Evolutionary conservation across 1,284 basidiomycete genomes (phyloP).

Genomic region (Coniferiporia weirii): DNA sequence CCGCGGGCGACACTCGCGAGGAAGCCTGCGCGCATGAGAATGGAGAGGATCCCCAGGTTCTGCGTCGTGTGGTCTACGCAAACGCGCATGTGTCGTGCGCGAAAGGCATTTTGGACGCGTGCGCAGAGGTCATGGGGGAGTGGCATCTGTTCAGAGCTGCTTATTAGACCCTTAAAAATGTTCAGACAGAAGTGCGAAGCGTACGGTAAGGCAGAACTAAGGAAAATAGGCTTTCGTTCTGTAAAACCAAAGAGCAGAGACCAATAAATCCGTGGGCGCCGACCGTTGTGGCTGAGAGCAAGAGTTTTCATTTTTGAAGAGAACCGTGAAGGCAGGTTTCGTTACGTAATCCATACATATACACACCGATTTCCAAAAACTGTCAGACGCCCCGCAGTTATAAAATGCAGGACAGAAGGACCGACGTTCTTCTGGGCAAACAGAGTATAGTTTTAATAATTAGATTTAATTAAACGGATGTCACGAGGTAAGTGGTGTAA

Average conservation of each 20-base stretch:
- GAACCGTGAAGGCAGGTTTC: neutral
- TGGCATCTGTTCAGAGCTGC: constrained; percentile 37
- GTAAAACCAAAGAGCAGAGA: no score
- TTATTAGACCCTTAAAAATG: neutral
- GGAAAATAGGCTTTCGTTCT: no score
- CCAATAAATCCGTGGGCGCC: no score
- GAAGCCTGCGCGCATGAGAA: constrained; percentile 85
- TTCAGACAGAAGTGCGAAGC: neutral
- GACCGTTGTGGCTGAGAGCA: neutral
- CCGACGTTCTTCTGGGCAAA: no score
- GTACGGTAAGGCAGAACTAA: no score
- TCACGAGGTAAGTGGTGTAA: no score
- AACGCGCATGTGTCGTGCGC: constrained; percentile 70
- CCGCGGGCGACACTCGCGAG: constrained; percentile 77
- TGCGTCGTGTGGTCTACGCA: constrained; percentile 76
- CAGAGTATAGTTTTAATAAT: no score
- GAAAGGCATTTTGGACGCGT: constrained; percentile 83
- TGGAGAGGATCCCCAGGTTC: constrained; percentile 77
- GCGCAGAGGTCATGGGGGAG: constrained; percentile 81
- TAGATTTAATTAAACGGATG: no score
- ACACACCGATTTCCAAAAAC: no score
- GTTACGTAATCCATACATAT: no score
- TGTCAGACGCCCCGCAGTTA: no score
- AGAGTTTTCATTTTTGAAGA: neutral
- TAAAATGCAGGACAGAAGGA: no score